A percentile compares a stretch with the other conserved stretches of the same genome.
phyloP scores from a whole-genome alignment of 169 alveolate genomes.

The Babesia ovis region DNA sequence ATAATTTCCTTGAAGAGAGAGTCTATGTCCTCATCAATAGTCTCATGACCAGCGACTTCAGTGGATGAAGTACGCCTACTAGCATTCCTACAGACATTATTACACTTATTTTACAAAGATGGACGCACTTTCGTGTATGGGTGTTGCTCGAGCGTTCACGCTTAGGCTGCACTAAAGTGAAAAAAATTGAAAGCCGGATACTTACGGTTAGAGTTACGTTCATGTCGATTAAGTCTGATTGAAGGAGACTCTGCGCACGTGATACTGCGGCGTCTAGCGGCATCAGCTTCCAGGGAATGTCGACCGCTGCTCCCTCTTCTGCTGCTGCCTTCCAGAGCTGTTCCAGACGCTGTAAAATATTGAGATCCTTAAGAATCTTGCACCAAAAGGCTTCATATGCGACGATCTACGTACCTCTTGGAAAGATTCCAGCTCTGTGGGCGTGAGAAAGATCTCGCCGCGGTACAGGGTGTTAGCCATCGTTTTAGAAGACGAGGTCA shows the following conservation, averaged over 20 bases:
- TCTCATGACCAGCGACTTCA: slow-evolving; percentile 28
- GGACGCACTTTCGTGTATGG: slow-evolving; percentile 6
- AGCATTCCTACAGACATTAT: slow-evolving; percentile 1
- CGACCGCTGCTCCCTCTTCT: slow-evolving; percentile 21
- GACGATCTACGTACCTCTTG: slow-evolving; percentile 1
- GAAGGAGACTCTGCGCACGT: slow-evolving; percentile 9
- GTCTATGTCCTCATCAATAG: slow-evolving; percentile 40
- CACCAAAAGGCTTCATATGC: not conserved
- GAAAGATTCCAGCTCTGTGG: slow-evolving; percentile 40
- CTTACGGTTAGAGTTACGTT: slow-evolving; percentile 18
- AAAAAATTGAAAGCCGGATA: not conserved
- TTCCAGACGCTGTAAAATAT: slow-evolving; percentile 20
- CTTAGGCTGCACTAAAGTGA: slow-evolving; percentile 4
- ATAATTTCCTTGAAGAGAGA: slow-evolving; percentile 34
- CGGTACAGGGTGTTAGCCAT: slow-evolving; percentile 42
- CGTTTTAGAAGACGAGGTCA: not conserved
- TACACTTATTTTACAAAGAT: too few relatives aligned
- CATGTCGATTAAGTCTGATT: slow-evolving; percentile 1
- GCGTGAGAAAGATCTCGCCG: slow-evolving; percentile 29
- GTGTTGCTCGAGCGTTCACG: slow-evolving; percentile 25
- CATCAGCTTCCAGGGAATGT: slow-evolving; percentile 31
- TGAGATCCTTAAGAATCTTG: not conserved
- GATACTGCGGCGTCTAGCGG: slow-evolving; percentile 26
- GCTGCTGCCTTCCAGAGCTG: slow-evolving; percentile 21
- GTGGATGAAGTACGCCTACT: not conserved